A percentile compares a stretch with the other conserved stretches of the same genome.
Evolutionary conservation across 768 basidiomycete genomes (phyloP).

Genomic region (Albatrellus ellisii): DNA sequence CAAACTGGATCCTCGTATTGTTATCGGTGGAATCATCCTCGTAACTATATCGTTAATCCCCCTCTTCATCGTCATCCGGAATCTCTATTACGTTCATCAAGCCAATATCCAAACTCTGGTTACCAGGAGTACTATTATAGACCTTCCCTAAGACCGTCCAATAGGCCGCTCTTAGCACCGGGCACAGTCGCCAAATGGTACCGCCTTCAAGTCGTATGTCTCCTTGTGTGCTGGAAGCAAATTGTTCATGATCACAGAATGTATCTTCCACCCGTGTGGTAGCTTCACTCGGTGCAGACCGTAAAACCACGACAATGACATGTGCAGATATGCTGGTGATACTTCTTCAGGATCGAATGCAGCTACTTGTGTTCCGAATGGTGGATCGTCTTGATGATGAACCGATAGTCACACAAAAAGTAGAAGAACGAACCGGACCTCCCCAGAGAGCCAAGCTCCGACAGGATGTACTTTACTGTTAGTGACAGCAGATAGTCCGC

Average conservation of each 20-base stretch:
- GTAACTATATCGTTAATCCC: too few relatives aligned
- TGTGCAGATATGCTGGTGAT: constrained; percentile 90
- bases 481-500: constrained; percentile 95
- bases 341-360: constrained; percentile 66
- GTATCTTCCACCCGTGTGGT: constrained; percentile 85
- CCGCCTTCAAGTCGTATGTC: constrained; percentile 95
- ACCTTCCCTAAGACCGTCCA: too few relatives aligned
- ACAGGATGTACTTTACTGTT: constrained; percentile 94
- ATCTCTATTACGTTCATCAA: too few relatives aligned
- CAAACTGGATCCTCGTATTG: too few relatives aligned
- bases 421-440: constrained; percentile 99
- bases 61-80: too few relatives aligned
- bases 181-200: constrained; percentile 78
- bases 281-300: constrained; percentile 96
- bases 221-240: constrained; percentile 96
- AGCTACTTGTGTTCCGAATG: constrained; percentile 93
- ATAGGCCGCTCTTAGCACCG: too few relatives aligned
- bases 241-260: constrained; percentile 99
- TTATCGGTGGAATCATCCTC: too few relatives aligned
- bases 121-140: too few relatives aligned
- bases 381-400: constrained; percentile 99
- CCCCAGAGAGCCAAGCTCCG: constrained; percentile 93
- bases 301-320: constrained; percentile 87
- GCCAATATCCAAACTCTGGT: too few relatives aligned
- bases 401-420: constrained; percentile 95